Conservation (phyloP, 2,329 filamentous ascomycete species). For the Teratosphaeria zuluensis region DNA sequence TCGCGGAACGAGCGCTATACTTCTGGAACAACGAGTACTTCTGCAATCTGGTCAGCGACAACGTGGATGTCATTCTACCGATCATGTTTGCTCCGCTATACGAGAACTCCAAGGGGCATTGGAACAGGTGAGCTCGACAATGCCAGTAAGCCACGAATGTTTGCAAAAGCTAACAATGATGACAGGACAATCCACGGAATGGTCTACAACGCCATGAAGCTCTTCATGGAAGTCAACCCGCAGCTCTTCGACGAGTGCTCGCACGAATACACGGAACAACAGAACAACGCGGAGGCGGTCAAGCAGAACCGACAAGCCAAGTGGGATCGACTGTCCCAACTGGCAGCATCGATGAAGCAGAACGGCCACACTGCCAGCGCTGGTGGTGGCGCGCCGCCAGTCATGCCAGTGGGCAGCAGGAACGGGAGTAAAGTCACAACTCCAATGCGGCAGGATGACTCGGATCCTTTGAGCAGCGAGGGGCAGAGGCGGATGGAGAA, state of each 20-base stretch:
- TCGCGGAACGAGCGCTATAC: conserved; percentile 91
- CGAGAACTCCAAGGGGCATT: conserved; percentile 98
- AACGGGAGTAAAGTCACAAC: conserved; percentile 5
- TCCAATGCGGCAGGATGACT: conserved; percentile 54
- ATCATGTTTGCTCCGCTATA: conserved; percentile 99
- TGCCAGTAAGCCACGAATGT: not conserved
- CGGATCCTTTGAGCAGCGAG: conserved; percentile 55
- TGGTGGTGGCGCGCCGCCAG: conserved; percentile 11
- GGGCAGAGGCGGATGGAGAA: conserved; percentile 74
- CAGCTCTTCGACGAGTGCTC: conserved; percentile 98
- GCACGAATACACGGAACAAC: conserved; percentile 92
- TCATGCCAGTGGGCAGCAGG: conserved; percentile 19
- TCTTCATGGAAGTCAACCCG: conserved; percentile 99
- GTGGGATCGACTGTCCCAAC: conserved; percentile 78
- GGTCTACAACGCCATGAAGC: conserved; percentile 99
- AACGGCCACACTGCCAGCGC: conserved; percentile 18
- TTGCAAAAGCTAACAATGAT: not conserved
- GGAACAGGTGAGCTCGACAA: conserved; percentile 67
- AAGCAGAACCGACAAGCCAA: conserved; percentile 74
- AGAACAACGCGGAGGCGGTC: conserved; percentile 80
- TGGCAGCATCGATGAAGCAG: conserved; percentile 48
- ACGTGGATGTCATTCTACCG: conserved; percentile 93
- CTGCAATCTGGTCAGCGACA: conserved; percentile 97
- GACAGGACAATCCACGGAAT: conserved; percentile 94
- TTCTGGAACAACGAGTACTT: conserved; percentile 99